Conservation (phyloP, 495 filamentous ascomycete species). For the Podospora pseudoanserina region DNA sequence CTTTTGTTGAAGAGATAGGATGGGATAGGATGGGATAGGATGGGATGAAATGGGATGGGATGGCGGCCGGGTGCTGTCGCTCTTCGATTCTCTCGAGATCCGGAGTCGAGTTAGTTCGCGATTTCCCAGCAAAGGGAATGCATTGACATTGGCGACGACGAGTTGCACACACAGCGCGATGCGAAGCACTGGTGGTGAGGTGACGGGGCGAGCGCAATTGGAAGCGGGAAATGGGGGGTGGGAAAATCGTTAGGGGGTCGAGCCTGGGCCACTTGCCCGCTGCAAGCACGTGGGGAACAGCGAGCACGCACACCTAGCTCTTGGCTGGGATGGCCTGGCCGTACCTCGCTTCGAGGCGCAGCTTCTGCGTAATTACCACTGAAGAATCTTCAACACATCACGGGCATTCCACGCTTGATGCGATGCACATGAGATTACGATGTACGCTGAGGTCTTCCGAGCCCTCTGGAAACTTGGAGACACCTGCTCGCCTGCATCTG, state of each 20-base stretch:
- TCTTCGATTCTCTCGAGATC: neutral
- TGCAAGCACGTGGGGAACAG: constrained; percentile 1
- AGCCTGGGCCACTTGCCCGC: neutral
- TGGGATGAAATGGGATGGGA: neutral
- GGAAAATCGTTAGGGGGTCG: constrained; percentile 4
- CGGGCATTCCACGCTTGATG: neutral
- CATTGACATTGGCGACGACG: neutral
- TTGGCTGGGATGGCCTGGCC: neutral
- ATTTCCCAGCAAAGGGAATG: constrained; percentile 12
- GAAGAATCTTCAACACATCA: neutral
- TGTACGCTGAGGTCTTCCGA: neutral
- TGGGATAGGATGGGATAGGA: neutral
- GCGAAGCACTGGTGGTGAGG: constrained; percentile 20
- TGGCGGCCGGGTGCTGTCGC: neutral
- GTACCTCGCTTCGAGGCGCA: neutral
- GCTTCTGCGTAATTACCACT: neutral
- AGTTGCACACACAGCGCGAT: constrained; percentile 19
- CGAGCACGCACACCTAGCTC: neutral
- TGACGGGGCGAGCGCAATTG: constrained; percentile 9
- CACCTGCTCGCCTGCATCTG: neutral
- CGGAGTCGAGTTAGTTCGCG: neutral
- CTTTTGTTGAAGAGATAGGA: constrained; percentile 6
- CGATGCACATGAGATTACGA: neutral
- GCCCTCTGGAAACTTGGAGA: neutral
- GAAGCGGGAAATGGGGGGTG: constrained; percentile 9